Evolutionary conservation across 768 basidiomycete species (phyloP).

Genomic region (Leccinellum albellum): DNA sequence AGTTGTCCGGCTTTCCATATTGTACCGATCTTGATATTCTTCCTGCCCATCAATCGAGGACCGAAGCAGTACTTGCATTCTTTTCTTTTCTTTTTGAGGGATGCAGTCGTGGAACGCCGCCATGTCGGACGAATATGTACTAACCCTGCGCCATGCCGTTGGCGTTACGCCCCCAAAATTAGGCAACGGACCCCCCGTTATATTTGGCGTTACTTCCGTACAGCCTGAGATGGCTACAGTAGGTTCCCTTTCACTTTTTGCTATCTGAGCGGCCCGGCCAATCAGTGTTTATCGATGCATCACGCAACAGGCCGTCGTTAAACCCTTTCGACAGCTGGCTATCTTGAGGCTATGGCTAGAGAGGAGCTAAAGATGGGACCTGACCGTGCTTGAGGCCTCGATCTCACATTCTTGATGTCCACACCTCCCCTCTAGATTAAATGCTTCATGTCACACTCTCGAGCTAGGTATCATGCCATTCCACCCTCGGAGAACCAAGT

Average conservation of each 20-base stretch:
- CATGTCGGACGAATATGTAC: too few relatives aligned
- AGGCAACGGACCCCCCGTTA: too few relatives aligned
- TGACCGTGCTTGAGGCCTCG: not conserved
- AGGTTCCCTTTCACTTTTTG: not conserved
- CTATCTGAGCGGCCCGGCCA: not conserved
- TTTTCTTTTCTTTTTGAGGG: too few relatives aligned
- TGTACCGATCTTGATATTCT: too few relatives aligned
- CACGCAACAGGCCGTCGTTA: not conserved
- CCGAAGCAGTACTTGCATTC: too few relatives aligned
- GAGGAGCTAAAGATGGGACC: not conserved
- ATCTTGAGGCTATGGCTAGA: not conserved
- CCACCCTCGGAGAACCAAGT: constrained; percentile 17
- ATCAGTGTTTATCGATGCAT: not conserved
- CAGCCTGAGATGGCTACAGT: too few relatives aligned
- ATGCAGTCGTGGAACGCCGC: too few relatives aligned
- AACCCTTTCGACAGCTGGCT: not conserved
- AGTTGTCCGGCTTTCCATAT: too few relatives aligned
- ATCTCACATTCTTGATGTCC: not conserved
- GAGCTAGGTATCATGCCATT: constrained; percentile 16
- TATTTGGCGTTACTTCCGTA: too few relatives aligned
- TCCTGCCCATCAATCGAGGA: too few relatives aligned
- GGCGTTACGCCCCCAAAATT: too few relatives aligned
- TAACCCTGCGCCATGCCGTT: too few relatives aligned
- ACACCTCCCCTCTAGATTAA: not conserved
- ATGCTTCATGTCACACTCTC: constrained; percentile 8